Conservation (phyloP, 345 rosid genomes). For the Microcos paniculata region DNA sequence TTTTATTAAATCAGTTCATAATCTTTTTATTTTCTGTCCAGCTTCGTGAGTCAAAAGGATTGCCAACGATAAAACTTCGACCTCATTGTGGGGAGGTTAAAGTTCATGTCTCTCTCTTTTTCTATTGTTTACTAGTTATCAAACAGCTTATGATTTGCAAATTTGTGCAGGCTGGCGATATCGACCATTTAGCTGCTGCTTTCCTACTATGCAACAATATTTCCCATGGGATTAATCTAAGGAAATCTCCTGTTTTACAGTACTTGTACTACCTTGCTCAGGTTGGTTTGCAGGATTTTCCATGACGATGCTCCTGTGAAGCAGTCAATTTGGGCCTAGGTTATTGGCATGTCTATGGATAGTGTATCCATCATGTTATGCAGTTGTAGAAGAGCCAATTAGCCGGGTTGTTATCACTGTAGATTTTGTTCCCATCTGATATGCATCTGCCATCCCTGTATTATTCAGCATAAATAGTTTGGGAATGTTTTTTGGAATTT, state of each 20-base stretch:
- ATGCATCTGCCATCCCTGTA: not conserved
- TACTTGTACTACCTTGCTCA: constrained; percentile 56
- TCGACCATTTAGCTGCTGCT: constrained; percentile 57
- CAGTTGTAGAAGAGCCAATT: not conserved
- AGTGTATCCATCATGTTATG: not conserved
- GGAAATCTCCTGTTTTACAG: constrained; percentile 58
- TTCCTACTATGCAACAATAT: constrained; percentile 50
- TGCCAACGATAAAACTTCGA: constrained; percentile 54
- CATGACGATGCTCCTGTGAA: not conserved
- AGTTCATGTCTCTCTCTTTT: not conserved
- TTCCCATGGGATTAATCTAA: constrained; percentile 54
- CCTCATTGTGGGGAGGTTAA: constrained; percentile 63
- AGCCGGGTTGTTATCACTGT: not conserved
- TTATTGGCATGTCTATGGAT: constrained; percentile 2
- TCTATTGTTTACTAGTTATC: not conserved
- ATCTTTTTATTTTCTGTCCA: constrained; percentile 21
- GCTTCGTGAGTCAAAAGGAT: constrained; percentile 63
- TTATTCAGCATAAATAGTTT: not conserved
- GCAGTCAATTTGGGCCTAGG: not conserved
- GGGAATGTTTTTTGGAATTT: not conserved
- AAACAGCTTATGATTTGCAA: constrained; percentile 18
- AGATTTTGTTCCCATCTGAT: not conserved
- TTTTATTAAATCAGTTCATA: not conserved
- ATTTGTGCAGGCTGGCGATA: constrained; percentile 49
- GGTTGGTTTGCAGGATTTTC: constrained; percentile 31